These are phyloP conservation scores for Fusarium longipes DNA, from an alignment of 2,329 filamentous ascomycete genomes.

Conservation along the genomic window DNA sequence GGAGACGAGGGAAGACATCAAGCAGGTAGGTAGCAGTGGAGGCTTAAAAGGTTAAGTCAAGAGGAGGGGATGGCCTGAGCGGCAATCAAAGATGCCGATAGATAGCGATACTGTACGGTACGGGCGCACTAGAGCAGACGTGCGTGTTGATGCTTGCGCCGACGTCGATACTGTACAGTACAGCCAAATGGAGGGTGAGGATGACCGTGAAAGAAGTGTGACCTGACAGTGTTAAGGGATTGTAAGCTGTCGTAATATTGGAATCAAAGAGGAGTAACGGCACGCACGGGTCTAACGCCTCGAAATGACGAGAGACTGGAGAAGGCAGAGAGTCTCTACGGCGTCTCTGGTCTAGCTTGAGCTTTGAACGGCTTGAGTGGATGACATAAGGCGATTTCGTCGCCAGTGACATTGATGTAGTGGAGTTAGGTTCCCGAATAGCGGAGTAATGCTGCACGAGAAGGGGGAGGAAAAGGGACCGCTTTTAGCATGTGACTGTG, in stretches of 20 bases:
- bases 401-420: conserved; percentile 28
- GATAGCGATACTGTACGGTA: conserved; percentile 20
- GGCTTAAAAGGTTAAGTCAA: conserved; percentile 22
- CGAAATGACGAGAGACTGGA: conserved; percentile 42
- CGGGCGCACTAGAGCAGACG: conserved; percentile 24
- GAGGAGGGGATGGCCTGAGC: conserved; percentile 31
- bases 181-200: conserved; percentile 9
- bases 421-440: conserved; percentile 42
- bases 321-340: conserved; percentile 27
- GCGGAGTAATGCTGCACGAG: conserved; percentile 6
- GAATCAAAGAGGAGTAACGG: conserved; percentile 10
- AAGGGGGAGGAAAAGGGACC: conserved; percentile 11
- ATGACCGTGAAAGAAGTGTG: conserved; percentile 1
- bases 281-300: conserved; percentile 20
- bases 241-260: conserved; percentile 4
- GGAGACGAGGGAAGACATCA: conserved; percentile 72
- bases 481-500: conserved; percentile 43
- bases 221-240: conserved; percentile 16
- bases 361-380: conserved; percentile 19
- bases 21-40: conserved; percentile 21
- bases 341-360: conserved; percentile 19
- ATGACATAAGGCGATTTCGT: conserved; percentile 44
- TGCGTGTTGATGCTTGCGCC: conserved; percentile 15
- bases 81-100: conserved; percentile 21
- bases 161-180: conserved; percentile 4